A percentile compares a stretch with the other conserved stretches of the same genome.
Conservation (phyloP, 2,329 filamentous ascomycete species). For the Aspergillus luchuensis region DNA sequence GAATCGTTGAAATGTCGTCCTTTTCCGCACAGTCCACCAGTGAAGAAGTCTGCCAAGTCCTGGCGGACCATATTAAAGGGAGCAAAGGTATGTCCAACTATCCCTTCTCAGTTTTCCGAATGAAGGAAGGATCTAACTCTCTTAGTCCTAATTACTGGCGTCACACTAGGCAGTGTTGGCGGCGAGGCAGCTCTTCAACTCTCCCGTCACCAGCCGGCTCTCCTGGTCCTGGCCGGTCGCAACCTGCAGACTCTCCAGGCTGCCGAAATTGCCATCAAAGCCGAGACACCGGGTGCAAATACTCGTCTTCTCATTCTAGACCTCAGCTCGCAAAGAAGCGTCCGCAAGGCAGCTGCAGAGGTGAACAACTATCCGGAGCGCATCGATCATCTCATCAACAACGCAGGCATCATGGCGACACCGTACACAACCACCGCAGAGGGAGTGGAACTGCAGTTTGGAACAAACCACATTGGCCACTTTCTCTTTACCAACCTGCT, state of each 20-base stretch:
- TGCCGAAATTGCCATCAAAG: background rate
- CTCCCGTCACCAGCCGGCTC: background rate
- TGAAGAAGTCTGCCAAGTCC: background rate
- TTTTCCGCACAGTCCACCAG: background rate
- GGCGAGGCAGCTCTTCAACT: background rate
- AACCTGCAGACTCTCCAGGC: background rate
- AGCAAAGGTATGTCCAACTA: background rate
- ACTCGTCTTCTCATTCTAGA: background rate
- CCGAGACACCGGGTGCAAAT: background rate
- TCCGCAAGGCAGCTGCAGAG: background rate
- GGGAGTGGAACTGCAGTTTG: constrained; percentile 9
- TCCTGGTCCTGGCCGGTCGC: constrained; percentile 1
- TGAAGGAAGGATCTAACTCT: background rate
- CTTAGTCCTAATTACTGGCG: background rate
- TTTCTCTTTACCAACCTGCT: constrained; percentile 3
- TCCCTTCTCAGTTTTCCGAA: background rate
- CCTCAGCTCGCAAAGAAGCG: background rate
- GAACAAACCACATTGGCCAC: constrained; percentile 3
- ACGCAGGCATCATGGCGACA: constrained; percentile 3
- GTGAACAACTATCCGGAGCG: background rate
- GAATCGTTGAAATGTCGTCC: background rate
- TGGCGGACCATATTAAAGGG: background rate
- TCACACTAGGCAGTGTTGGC: background rate
- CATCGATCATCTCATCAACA: constrained; percentile 4
- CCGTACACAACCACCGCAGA: background rate